Base-by-base conservation (phyloP, 73 alveolate species). In the Stentor coeruleus region DNA sequence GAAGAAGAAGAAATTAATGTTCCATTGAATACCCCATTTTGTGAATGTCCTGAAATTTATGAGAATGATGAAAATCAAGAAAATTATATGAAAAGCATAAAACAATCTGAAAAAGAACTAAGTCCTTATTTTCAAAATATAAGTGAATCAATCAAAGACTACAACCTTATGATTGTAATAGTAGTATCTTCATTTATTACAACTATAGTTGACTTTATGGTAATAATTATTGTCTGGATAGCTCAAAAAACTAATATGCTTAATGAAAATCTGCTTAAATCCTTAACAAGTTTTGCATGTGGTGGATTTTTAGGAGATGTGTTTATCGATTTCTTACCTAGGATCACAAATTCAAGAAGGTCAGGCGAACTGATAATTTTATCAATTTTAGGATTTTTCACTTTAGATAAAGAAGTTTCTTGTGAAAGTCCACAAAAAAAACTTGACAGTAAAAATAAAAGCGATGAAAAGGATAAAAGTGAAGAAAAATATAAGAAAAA, bases 261-360 rank as follows among this genome's bases (percentile, higher is more conserved):
- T 2, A 81, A 30, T n/a, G 72, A 81, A 3, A 55, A 55, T 15
- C 58, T 59, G 80, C 59, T 72, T 20, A 81, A 82, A 33, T 33
- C 82, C 59, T 1, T 14, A 59, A 60, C 3, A 55, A 55, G 59
- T 55, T 81, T 74, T 59, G 35, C 84, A 81, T 58, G 77, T 3
- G 76, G 86, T 20, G 39, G 83, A 58, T 33, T 39, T 36, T 0
- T 74, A 81, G 42, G 86, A 81, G 79, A 66, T 33, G 79, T 66
- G 20, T 49, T 59, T 40, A 55, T 40, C 3, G 74, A 81, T 60
- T 72, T 72, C 58, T 59, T 59, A n/a, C 59, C 82, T 3, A 49
- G 49, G 35, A 41, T 74, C 31, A 38, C 38, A 0, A 39, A 40
- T 3, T 31, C 76, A 35, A 39, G 33, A 49, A 58, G 20, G 20